Conservation (phyloP, 2,329 filamentous ascomycete genomes). For the Colletotrichum sp. region DNA sequence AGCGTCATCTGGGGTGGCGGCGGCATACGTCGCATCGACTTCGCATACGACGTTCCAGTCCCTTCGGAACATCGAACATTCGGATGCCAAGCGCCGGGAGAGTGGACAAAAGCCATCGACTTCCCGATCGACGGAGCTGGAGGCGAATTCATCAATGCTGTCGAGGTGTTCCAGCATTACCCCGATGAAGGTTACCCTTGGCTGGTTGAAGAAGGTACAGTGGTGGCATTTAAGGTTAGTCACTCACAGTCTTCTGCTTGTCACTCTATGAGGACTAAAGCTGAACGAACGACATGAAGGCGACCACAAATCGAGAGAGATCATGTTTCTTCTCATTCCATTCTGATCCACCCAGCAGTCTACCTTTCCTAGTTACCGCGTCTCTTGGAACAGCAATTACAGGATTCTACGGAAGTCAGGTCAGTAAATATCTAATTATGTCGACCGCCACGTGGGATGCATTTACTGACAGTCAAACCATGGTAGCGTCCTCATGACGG, state of each 20-base stretch:
- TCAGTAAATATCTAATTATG: not conserved
- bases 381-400: not conserved
- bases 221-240: not conserved
- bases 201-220: not conserved
- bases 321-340: not conserved
- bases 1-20: not conserved
- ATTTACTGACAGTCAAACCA: not conserved
- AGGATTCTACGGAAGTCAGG: not conserved
- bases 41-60: not conserved
- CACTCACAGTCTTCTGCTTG: not conserved
- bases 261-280: fast-evolving
- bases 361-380: not conserved
- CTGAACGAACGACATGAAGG: not conserved
- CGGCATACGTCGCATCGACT: not conserved
- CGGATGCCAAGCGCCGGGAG: not conserved
- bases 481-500: not conserved
- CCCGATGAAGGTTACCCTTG: not conserved
- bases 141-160: not conserved
- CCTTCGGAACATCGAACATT: not conserved
- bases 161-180: not conserved
- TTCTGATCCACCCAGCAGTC: not conserved
- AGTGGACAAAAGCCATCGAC: not conserved
- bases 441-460: not conserved
- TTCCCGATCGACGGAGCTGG: not conserved
- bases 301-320: not conserved